Conservation (phyloP, 192 early-diverging fungal species). For the Linderina pennispora region DNA sequence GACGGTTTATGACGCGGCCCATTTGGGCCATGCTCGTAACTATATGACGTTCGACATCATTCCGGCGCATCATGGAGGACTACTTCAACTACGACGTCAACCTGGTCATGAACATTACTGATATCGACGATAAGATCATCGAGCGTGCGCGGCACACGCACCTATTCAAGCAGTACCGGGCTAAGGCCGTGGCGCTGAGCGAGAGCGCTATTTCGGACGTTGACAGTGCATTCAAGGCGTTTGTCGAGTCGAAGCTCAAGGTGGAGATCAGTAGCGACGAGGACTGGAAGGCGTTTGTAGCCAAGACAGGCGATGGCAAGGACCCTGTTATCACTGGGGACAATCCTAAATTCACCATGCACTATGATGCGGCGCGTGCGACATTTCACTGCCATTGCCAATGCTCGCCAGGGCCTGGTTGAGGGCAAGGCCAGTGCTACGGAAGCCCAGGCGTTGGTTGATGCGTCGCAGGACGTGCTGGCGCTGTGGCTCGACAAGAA, state of each 20-base stretch:
- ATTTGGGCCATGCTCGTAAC: conserved; percentile 93
- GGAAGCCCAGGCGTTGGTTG: conserved; percentile 35
- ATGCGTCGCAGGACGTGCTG: conserved; percentile 28
- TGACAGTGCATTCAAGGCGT: conserved; percentile 55
- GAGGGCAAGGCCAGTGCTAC: conserved; percentile 25
- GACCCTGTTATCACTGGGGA: conserved; percentile 25
- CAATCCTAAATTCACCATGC: conserved; percentile 72
- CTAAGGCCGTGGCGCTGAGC: conserved; percentile 38
- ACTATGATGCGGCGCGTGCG: conserved; percentile 51
- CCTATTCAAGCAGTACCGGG: conserved; percentile 57
- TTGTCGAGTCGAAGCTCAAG: conserved; percentile 54
- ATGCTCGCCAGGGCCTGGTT: conserved; percentile 10
- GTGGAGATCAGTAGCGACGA: conserved; percentile 37
- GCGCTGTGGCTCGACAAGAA: conserved; percentile 39
- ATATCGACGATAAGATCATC: conserved; percentile 99
- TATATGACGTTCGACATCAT: conserved; percentile 93
- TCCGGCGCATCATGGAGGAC: conserved; percentile 87
- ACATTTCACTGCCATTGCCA: conserved; percentile 22
- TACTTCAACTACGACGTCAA: conserved; percentile 93
- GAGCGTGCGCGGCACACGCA: conserved; percentile 79
- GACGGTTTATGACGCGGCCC: conserved; percentile 93
- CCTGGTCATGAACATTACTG: conserved; percentile 97
- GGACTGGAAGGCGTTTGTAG: conserved; percentile 56
- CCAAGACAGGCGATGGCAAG: conserved; percentile 46
- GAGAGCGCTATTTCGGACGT: conserved; percentile 52